Evolutionary conservation across 2,329 filamentous ascomycete genomes (phyloP).

Genomic region (Exserohilum rostratum): DNA sequence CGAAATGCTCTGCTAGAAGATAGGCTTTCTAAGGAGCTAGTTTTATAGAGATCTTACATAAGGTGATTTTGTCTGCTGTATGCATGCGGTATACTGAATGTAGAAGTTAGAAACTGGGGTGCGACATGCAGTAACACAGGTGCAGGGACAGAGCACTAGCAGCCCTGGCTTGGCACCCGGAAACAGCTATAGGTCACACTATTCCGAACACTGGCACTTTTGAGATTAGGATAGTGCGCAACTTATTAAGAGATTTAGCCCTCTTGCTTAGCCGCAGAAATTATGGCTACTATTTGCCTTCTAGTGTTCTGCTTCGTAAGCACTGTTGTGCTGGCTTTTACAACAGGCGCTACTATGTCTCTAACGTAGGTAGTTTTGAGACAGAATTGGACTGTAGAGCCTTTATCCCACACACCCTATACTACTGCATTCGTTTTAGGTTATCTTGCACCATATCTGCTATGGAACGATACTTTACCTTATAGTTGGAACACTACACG

Average conservation of each 20-base stretch:
- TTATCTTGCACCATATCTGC: not conserved
- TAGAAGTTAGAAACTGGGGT: too few species aligned
- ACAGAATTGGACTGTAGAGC: not conserved
- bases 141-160: too few species aligned
- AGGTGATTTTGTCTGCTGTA: too few species aligned
- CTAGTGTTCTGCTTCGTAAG: not conserved
- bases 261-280: not conserved
- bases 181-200: not conserved
- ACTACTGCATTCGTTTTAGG: not conserved
- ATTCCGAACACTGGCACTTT: not conserved
- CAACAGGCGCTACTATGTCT: not conserved
- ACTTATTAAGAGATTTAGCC: not conserved
- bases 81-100: too few species aligned
- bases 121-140: too few species aligned
- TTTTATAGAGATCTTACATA: too few species aligned
- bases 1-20: too few species aligned
- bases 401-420: not conserved
- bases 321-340: constrained; percentile 1
- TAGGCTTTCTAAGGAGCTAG: too few species aligned
- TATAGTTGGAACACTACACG: not conserved
- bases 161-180: too few species aligned
- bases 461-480: not conserved
- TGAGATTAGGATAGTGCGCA: not conserved
- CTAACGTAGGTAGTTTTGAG: not conserved
- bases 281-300: not conserved